Percentiles rank a stretch among this genome's conserved stretches.
Conservation (phyloP, 176 grass and related monocot genomes). For the Areca catechu region DNA sequence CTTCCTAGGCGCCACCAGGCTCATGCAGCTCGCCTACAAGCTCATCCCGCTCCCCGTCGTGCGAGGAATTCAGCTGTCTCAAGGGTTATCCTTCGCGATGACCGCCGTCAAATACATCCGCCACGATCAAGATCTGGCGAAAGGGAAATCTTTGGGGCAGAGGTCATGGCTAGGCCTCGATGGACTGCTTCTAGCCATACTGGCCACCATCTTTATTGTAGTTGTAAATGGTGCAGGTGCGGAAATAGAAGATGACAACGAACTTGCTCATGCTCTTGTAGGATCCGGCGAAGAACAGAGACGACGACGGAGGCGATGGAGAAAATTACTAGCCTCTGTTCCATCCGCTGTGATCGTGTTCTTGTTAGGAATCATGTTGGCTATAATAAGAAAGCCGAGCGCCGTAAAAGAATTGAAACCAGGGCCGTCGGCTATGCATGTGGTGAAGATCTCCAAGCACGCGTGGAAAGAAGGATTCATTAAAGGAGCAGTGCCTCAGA, state of each 20-base stretch:
- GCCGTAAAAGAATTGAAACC: conserved; percentile 41
- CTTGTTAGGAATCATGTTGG: conserved; percentile 54
- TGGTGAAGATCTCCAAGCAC: conserved; percentile 45
- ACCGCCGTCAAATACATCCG: conserved; percentile 76
- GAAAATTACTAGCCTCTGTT: conserved; percentile 10
- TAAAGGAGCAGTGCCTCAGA: conserved; percentile 68
- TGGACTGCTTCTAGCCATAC: conserved; percentile 55
- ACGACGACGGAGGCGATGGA: background rate
- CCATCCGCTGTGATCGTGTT: conserved; percentile 78
- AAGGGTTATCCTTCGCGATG: conserved; percentile 86
- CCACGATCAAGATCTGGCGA: conserved; percentile 59
- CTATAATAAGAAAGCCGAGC: conserved; percentile 48
- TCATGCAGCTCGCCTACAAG: conserved; percentile 63
- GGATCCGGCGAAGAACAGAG: background rate
- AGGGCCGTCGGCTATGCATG: conserved; percentile 44
- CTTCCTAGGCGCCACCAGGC: conserved; percentile 60
- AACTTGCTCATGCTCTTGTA: background rate
- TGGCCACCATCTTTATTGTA: conserved; percentile 46
- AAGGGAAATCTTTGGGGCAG: conserved; percentile 32
- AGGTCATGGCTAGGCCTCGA: conserved; percentile 64
- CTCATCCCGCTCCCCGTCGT: conserved; percentile 79
- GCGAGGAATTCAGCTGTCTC: conserved; percentile 80
- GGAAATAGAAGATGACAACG: conserved; percentile 4
- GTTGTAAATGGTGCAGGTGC: conserved; percentile 64
- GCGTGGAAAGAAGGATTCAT: conserved; percentile 74